Conservation (phyloP, 1,139 yeast species). For the Williopsis jadinii region DNA sequence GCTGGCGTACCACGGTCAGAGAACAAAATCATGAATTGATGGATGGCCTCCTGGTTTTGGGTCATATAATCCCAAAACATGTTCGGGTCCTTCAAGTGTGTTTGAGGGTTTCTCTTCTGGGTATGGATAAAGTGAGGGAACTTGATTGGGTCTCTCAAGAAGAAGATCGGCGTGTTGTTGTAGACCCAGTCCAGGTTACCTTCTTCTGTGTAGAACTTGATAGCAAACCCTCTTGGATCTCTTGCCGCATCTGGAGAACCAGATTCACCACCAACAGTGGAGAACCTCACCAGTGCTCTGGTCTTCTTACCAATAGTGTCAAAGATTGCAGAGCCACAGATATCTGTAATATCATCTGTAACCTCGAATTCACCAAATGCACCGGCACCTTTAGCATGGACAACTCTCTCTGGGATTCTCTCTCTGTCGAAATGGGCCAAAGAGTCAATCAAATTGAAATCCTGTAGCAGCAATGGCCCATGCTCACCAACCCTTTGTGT, state of each 20-base stretch:
- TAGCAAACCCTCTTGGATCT: constrained; percentile 57
- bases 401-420: constrained; percentile 57
- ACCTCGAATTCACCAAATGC: constrained; percentile 56
- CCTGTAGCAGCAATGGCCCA: constrained; percentile 54
- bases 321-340: constrained; percentile 43
- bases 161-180: constrained; percentile 55
- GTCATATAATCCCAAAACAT: constrained; percentile 68
- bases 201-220: constrained; percentile 50
- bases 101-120: constrained; percentile 73
- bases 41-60: constrained; percentile 56
- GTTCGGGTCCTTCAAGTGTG: constrained; percentile 71
- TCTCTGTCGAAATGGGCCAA: constrained; percentile 55
- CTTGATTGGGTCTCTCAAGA: constrained; percentile 50
- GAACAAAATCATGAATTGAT: constrained; percentile 56
- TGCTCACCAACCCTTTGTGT: constrained; percentile 57
- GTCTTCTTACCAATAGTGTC: constrained; percentile 42
- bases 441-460: constrained; percentile 46
- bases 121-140: constrained; percentile 55
- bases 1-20: constrained; percentile 68
- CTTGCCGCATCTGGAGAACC: constrained; percentile 53
- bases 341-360: constrained; percentile 48
- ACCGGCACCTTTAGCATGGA: constrained; percentile 61
- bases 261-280: constrained; percentile 55
- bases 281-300: constrained; percentile 41
- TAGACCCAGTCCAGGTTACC: constrained; percentile 58